phyloP scores from a whole-genome alignment of 2,329 filamentous ascomycete species.

The Plenodomus lindquistii region DNA sequence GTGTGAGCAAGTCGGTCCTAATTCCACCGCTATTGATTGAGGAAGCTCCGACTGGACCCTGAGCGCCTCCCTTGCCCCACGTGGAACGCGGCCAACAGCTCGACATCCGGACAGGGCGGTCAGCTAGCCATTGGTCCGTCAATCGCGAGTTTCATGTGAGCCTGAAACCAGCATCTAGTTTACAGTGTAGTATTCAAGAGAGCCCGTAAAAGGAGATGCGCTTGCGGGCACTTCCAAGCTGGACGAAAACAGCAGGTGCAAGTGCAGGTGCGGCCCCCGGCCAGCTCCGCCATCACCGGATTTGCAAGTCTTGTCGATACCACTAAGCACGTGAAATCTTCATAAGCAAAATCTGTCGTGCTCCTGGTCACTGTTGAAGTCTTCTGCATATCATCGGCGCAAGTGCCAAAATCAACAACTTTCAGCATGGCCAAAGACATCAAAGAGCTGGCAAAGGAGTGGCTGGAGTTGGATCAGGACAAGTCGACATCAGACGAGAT shows the following conservation, averaged over 20 bases:
- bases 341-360: background rate
- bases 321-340: background rate
- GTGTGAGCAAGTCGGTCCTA: constrained; percentile 19
- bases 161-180: background rate
- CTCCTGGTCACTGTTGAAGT: background rate
- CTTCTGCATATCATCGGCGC: background rate
- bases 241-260: constrained; percentile 11
- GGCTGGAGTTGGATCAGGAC: constrained; percentile 63
- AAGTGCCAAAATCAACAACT: background rate
- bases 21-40: constrained; percentile 14
- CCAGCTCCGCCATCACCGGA: constrained; percentile 34
- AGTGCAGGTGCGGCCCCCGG: constrained; percentile 15
- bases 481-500: constrained; percentile 59
- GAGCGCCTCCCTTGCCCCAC: constrained; percentile 9
- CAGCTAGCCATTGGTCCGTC: background rate
- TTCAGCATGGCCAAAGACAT: constrained; percentile 38
- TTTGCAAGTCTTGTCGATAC: constrained; percentile 19
- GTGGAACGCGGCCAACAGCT: constrained; percentile 2
- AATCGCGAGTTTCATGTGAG: background rate
- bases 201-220: background rate
- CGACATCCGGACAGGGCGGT: background rate
- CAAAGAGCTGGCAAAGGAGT: constrained; percentile 55
- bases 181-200: background rate
- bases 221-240: background rate
- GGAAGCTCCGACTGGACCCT: constrained; percentile 9